A percentile compares a stretch with the other conserved stretches of the same genome.
phyloP scores from a whole-genome alignment of 2,329 filamentous ascomycete species.

The Epichloe sylvatica region DNA sequence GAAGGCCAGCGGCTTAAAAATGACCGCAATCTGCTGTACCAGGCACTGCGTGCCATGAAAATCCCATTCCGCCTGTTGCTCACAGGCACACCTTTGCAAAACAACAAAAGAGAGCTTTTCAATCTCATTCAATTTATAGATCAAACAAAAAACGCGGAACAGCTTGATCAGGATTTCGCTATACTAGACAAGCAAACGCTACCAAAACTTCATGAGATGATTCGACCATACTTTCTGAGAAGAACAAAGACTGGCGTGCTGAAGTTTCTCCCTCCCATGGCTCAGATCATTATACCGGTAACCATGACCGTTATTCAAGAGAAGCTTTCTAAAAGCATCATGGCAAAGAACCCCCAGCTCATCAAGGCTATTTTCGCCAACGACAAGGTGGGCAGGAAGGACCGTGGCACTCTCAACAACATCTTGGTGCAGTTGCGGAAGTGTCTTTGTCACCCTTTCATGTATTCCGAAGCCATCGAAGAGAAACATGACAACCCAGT shows the following conservation, averaged over 20 bases:
- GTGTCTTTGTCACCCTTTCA: conserved; percentile 88
- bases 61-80: conserved; percentile 75
- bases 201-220: conserved; percentile 64
- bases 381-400: conserved; percentile 49
- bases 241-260: conserved; percentile 85
- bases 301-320: conserved; percentile 91
- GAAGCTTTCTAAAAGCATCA: conserved; percentile 84
- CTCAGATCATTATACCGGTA: conserved; percentile 90
- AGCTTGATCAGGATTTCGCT: conserved; percentile 60
- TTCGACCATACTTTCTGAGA: conserved; percentile 55
- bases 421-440: conserved; percentile 92
- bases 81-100: conserved; percentile 86
- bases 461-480: conserved; percentile 84
- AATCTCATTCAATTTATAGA: conserved; percentile 95
- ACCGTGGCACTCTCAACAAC: conserved; percentile 76
- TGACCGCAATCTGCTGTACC: conserved; percentile 71
- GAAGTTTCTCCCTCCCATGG: conserved; percentile 83
- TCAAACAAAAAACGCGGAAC: conserved; percentile 49
- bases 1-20: conserved; percentile 95
- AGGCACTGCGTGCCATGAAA: conserved; percentile 55
- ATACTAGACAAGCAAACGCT: conserved; percentile 77
- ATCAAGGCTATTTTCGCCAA: conserved; percentile 75
- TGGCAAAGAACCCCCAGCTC: conserved; percentile 77
- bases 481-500: conserved; percentile 52
- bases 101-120: conserved; percentile 88